Percentiles rank a stretch among this genome's conserved stretches.
phyloP scores from a whole-genome alignment of 345 rosid species.

The Ceriops zippeliana region DNA sequence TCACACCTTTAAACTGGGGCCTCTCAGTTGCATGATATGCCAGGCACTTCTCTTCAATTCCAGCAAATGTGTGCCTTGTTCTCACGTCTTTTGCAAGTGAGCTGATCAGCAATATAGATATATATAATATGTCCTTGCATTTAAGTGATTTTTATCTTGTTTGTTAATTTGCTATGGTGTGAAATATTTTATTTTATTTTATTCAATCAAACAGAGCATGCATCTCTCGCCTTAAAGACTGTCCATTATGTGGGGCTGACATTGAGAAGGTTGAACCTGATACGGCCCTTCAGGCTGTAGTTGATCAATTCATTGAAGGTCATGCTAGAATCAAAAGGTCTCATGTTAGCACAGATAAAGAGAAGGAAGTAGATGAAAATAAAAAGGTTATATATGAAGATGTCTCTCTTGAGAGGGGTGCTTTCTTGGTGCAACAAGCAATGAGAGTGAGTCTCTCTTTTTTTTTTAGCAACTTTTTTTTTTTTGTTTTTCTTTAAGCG shows the following conservation, averaged over 20 bases:
- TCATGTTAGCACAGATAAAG: slow-evolving; percentile 41
- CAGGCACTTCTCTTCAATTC: slow-evolving; percentile 76
- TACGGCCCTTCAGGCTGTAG: slow-evolving; percentile 61
- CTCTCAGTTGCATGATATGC: slow-evolving; percentile 89
- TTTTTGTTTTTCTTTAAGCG: not conserved
- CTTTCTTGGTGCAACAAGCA: slow-evolving; percentile 95
- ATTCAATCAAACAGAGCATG: slow-evolving; percentile 48
- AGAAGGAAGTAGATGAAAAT: slow-evolving; percentile 40
- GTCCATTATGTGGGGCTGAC: slow-evolving; percentile 96
- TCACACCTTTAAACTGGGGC: slow-evolving; percentile 87
- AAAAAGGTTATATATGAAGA: slow-evolving; percentile 77
- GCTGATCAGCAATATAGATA: slow-evolving; percentile 3
- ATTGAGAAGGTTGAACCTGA: slow-evolving; percentile 76
- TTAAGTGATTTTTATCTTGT: not conserved
- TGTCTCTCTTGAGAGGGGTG: slow-evolving; percentile 92
- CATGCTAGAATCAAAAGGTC: slow-evolving; percentile 95
- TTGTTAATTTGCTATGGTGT: not conserved
- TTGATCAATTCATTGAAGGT: slow-evolving; percentile 87
- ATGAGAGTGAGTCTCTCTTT: slow-evolving; percentile 69
- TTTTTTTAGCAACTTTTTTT: not conserved
- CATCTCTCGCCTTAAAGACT: slow-evolving; percentile 72
- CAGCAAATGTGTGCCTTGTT: slow-evolving; percentile 84
- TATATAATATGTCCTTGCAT: no score
- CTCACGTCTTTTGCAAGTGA: slow-evolving; percentile 89
- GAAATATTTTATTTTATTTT: not conserved